Conservation (phyloP, 2,329 filamentous ascomycete species). For the Calonectria ilicicola region DNA sequence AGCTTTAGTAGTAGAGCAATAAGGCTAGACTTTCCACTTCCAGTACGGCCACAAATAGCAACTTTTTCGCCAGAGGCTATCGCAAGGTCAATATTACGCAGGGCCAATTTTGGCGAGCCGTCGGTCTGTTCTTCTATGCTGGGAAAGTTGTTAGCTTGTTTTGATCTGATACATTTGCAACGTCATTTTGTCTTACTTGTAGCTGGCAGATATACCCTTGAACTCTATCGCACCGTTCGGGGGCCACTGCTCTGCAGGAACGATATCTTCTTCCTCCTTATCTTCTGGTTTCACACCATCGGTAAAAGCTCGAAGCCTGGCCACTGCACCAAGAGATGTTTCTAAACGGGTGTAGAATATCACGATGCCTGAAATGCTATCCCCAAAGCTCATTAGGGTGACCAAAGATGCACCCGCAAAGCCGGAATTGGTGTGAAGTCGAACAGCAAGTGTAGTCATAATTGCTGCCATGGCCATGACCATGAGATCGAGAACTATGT, state of each 20-base stretch:
- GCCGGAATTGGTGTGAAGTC: slow-evolving; percentile 50
- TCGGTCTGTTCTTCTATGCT: not conserved
- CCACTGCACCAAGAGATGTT: slow-evolving; percentile 45
- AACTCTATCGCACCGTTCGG: slow-evolving; percentile 14
- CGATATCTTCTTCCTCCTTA: not conserved
- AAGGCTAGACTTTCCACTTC: slow-evolving; percentile 57
- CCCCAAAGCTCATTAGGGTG: slow-evolving; percentile 50
- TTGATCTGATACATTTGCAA: not conserved
- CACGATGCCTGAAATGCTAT: slow-evolving; percentile 44
- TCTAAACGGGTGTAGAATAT: slow-evolving; percentile 48
- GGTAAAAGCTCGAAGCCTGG: slow-evolving; percentile 31
- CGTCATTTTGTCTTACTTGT: slow-evolving; percentile 17
- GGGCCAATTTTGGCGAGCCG: not conserved
- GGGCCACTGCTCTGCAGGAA: slow-evolving; percentile 18
- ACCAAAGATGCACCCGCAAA: slow-evolving; percentile 55
- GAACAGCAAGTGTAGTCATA: slow-evolving; percentile 61
- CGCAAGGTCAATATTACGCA: slow-evolving; percentile 17
- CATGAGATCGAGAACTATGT: slow-evolving; percentile 61
- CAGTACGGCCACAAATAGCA: slow-evolving; percentile 38
- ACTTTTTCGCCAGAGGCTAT: slow-evolving; percentile 37
- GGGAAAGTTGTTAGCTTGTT: not conserved
- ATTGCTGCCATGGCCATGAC: slow-evolving; percentile 62
- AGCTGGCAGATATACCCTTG: slow-evolving; percentile 17
- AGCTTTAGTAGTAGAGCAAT: slow-evolving; percentile 53
- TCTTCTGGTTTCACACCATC: slow-evolving; percentile 13